Base-by-base conservation (phyloP, 2,329 filamentous ascomycete species). In the Verticillium albo-atrum region DNA sequence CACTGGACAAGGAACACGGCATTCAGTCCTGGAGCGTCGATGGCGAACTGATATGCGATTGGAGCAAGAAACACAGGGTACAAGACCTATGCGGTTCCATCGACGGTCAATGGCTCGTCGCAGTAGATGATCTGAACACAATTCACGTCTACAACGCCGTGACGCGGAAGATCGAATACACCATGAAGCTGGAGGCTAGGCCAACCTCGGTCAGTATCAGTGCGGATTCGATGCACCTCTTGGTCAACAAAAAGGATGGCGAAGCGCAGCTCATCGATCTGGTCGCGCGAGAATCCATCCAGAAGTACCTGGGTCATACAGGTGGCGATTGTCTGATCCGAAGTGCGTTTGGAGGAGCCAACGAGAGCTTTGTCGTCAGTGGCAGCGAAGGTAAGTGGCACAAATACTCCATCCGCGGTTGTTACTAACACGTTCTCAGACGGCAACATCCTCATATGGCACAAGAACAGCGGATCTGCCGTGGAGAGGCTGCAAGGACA, bases 351-450 rank as follows among this genome's bases (percentile, higher is more conserved):
- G 95, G 95, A 20, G 95, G 95, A 32, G 93, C 94, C 1, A 89
- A 91, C 60, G 92, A 97, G 75, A 93, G 89, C 71, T 97, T 97
- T 72, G 89, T 98, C 10, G 81, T 96, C 28, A 94, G 91, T 68
- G 95, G 95, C 12, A 97, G 92, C 68, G 92, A 97, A 82, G 90
- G 91, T 92, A 17, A 14, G 26, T 54, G 25, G n/a, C n/a, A n/a
- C n/a, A n/a, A n/a, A 26, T 42, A 2, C n/a, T 6, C 6, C n/a
- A 12, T 20, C 14, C 25, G 14, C 27, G 62, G 52, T 2, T 17
- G 30, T n/a, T 20, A 23, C 54, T 61, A 51, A 57, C 32, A 26
- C 6, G 10, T 14, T n/a, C 35, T 27, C 54, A 83, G 85, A 87
- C 63, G 86, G 86, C 2, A 82, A 83, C 59, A 83, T 98, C 50